A percentile compares a stretch with the other conserved stretches of the same genome.
These are phyloP conservation scores for Mycena amicta DNA, from an alignment of 768 basidiomycete species.

Conservation along the genomic window DNA sequence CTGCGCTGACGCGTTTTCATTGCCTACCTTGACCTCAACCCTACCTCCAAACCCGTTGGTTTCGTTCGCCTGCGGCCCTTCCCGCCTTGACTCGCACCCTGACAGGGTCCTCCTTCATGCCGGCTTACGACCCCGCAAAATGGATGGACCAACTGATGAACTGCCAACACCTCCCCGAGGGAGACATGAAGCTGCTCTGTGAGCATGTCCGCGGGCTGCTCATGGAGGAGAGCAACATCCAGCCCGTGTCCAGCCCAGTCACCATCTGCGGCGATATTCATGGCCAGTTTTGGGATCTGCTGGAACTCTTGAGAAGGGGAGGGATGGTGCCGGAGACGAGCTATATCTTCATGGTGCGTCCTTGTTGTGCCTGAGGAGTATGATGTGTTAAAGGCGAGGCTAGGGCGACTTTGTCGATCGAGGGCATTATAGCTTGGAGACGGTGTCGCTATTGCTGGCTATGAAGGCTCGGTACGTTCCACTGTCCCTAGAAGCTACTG, in stretches of 20 bases:
- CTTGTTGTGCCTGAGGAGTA: background rate
- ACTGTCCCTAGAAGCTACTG: too few species aligned
- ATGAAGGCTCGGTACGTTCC: constrained; percentile 79
- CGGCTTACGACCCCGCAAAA: constrained; percentile 55
- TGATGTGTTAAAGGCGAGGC: background rate
- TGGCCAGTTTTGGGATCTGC: constrained; percentile 96
- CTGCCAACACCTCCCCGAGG: constrained; percentile 87
- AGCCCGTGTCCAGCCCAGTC: constrained; percentile 93
- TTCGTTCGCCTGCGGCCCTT: background rate
- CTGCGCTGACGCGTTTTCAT: too few species aligned
- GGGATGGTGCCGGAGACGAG: constrained; percentile 86
- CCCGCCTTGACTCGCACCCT: background rate
- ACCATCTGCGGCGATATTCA: constrained; percentile 97
- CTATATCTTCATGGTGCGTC: constrained; percentile 94
- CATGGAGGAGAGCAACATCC: constrained; percentile 97
- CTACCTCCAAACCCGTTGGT: background rate
- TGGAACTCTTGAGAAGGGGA: constrained; percentile 86
- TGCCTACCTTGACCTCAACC: background rate
- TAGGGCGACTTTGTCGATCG: constrained; percentile 98
- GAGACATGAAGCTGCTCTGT: constrained; percentile 93
- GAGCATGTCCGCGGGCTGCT: constrained; percentile 85
- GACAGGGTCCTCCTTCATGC: constrained; percentile 24
- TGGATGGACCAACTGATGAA: constrained; percentile 89
- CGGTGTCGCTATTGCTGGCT: constrained; percentile 84
- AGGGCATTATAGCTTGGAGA: constrained; percentile 95